Evolutionary conservation across 129 eudicot species (phyloP).

Genomic region (Apium graveolens): DNA sequence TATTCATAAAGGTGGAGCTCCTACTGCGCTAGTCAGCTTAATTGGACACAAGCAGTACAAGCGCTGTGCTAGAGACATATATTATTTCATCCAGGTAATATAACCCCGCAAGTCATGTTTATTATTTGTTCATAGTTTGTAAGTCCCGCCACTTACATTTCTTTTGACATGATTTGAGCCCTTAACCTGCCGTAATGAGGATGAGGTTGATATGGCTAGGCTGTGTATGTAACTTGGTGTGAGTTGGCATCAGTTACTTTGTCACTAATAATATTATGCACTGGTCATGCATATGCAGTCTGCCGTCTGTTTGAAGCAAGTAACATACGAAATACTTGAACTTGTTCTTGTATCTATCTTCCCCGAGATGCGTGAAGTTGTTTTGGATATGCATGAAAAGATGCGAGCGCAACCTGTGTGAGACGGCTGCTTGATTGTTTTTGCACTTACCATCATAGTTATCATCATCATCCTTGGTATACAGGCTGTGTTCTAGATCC

Average conservation of each 20-base stretch:
- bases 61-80: slow-evolving; percentile 75
- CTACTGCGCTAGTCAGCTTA: slow-evolving; percentile 73
- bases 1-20: slow-evolving; percentile 61
- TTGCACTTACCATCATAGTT: background rate
- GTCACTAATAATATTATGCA: background rate
- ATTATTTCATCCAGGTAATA: slow-evolving; percentile 87
- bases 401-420: slow-evolving; percentile 22
- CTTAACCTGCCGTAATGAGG: background rate
- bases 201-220: background rate
- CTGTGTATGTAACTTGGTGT: background rate
- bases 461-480: background rate
- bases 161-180: background rate
- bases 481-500: background rate
- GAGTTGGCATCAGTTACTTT: background rate
- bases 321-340: slow-evolving; percentile 73
- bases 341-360: slow-evolving; percentile 68
- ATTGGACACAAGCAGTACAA: slow-evolving; percentile 87
- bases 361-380: slow-evolving; percentile 69
- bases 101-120: background rate
- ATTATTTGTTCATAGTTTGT: background rate
- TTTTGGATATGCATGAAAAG: slow-evolving; percentile 60
- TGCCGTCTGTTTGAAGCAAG: slow-evolving; percentile 82
- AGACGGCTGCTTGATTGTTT: background rate
- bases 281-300: slow-evolving; percentile 42
- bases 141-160: background rate